These are phyloP conservation scores for Exophiala alcalophila DNA, from an alignment of 2,329 filamentous ascomycete genomes.

Conservation along the genomic window DNA sequence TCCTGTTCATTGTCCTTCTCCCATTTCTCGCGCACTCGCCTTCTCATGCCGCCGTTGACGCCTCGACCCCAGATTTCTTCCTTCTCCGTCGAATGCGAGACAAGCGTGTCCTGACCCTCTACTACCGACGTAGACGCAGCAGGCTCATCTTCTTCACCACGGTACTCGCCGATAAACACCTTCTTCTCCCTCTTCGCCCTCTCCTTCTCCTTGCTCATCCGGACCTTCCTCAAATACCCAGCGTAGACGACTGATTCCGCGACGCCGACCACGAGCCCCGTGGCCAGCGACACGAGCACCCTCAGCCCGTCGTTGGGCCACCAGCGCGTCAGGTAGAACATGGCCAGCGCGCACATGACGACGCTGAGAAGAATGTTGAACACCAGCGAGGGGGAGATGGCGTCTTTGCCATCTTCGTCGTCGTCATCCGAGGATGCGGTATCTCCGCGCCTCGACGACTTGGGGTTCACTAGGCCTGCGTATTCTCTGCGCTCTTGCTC, in stretches of 20 bases:
- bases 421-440: constrained; percentile 46
- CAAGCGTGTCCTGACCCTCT: neutral
- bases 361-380: constrained; percentile 88
- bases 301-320: constrained; percentile 31
- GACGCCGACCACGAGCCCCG: constrained; percentile 44
- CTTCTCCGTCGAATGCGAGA: constrained; percentile 22
- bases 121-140: too few relatives aligned
- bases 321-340: constrained; percentile 41
- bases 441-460: too few relatives aligned
- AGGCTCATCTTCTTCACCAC: constrained; percentile 8
- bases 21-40: constrained; percentile 42
- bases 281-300: constrained; percentile 42
- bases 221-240: constrained; percentile 46
- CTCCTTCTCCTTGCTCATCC: constrained; percentile 40
- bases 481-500: constrained; percentile 82
- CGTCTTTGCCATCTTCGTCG: constrained; percentile 33
- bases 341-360: constrained; percentile 58
- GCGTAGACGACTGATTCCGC: constrained; percentile 49
- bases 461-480: constrained; percentile 70
- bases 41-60: constrained; percentile 40
- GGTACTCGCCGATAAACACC: constrained; percentile 33
- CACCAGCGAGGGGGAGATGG: constrained; percentile 58
- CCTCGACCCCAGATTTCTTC: constrained; percentile 44
- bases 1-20: constrained; percentile 33
- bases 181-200: constrained; percentile 41